Conservation (phyloP, 306 rosid genomes). For the Crotalaria pallida region DNA sequence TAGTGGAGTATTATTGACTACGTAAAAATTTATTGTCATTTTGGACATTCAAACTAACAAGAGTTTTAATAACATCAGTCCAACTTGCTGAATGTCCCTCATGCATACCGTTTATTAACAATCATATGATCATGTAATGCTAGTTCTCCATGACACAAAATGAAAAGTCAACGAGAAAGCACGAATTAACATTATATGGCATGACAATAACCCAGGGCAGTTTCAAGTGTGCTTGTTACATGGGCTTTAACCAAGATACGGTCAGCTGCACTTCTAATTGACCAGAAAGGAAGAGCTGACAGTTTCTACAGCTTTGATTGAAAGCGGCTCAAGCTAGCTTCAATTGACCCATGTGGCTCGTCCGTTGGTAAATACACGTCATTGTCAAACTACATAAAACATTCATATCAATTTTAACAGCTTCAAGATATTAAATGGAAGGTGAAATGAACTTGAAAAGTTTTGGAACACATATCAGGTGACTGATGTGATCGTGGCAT, state of each 20-base stretch:
- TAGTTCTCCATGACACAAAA: neutral
- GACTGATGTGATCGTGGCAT: neutral
- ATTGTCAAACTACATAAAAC: constrained; percentile 64
- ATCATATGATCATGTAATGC: neutral
- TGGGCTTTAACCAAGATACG: neutral
- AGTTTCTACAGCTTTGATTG: constrained; percentile 63
- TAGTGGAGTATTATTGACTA: neutral
- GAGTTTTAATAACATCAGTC: neutral
- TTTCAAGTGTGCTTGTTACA: neutral
- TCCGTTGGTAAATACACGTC: constrained; percentile 93
- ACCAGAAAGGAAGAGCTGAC: constrained; percentile 18
- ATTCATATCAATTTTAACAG: neutral
- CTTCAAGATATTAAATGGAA: neutral
- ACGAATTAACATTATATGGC: neutral
- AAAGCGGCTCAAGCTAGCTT: constrained; percentile 77
- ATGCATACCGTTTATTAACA: neutral
- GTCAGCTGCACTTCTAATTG: neutral
- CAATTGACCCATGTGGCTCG: constrained; percentile 90
- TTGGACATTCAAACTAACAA: neutral
- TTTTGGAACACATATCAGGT: neutral
- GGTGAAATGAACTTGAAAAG: neutral
- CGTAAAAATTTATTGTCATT: constrained; percentile 1
- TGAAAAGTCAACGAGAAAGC: neutral
- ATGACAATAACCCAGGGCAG: neutral
- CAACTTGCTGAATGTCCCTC: neutral